Conservation (phyloP, 352 stramenopile genomes). For the Phytophthora vignae region DNA sequence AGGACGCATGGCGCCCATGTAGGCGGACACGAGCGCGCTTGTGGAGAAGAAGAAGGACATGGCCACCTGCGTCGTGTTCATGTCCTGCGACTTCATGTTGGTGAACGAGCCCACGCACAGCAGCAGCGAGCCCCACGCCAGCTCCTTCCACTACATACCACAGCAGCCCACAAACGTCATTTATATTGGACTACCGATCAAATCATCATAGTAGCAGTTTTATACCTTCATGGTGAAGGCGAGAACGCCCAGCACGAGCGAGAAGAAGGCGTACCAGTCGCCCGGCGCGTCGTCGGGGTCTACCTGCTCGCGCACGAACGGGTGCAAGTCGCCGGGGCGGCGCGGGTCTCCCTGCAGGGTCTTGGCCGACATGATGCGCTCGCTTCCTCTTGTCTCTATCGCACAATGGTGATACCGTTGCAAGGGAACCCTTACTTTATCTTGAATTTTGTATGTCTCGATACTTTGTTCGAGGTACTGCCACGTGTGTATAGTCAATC, state of each 20-base stretch:
- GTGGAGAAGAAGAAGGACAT: constrained; percentile 84
- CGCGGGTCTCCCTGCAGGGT: constrained; percentile 60
- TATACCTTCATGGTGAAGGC: constrained; percentile 74
- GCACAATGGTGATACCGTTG: constrained; percentile 6
- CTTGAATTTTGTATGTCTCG: constrained; percentile 5
- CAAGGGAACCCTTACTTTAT: constrained; percentile 1
- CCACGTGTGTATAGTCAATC: constrained; percentile 13
- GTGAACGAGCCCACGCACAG: constrained; percentile 71
- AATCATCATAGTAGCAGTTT: no score
- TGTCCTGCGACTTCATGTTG: constrained; percentile 65
- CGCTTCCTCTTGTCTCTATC: constrained; percentile 19
- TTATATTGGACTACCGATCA: no score
- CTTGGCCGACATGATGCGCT: constrained; percentile 34
- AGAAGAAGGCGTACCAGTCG: constrained; percentile 77
- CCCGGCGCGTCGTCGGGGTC: constrained; percentile 44
- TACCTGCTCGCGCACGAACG: constrained; percentile 70
- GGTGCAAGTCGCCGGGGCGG: constrained; percentile 68
- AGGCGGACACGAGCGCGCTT: constrained; percentile 69
- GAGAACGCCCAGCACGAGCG: constrained; percentile 61
- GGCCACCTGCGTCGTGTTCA: constrained; percentile 70
- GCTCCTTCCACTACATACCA: constrained; percentile 62
- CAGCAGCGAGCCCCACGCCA: constrained; percentile 74
- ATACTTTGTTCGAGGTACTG: constrained; percentile 8
- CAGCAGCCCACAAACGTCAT: neutral
- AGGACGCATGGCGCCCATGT: constrained; percentile 54